These are phyloP conservation scores for Pleurotus salmoneostramineus DNA, from an alignment of 768 basidiomycete genomes.

Conservation along the genomic window DNA sequence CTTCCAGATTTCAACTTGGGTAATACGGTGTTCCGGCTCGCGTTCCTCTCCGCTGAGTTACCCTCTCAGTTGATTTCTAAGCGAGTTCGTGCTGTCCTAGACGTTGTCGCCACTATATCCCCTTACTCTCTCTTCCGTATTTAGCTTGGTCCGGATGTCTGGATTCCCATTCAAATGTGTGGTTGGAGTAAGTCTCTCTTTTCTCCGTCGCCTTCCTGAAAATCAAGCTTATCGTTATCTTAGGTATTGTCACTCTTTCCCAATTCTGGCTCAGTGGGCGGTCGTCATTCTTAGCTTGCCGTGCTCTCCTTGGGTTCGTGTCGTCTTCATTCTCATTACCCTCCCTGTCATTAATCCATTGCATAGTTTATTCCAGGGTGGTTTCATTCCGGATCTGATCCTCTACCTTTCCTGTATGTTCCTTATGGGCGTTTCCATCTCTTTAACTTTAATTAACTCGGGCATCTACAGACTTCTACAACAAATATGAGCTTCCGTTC, in stretches of 20 bases:
- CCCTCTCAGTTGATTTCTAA: conserved; percentile 65
- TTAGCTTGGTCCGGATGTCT: conserved; percentile 58
- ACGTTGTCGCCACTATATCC: neutral
- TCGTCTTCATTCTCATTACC: neutral
- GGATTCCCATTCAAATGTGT: conserved; percentile 55
- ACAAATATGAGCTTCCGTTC: conserved; percentile 52
- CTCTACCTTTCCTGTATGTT: conserved; percentile 58
- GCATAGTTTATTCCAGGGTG: conserved; percentile 39
- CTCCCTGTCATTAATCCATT: neutral
- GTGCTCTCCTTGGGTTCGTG: conserved; percentile 42
- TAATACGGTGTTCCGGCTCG: conserved; percentile 47
- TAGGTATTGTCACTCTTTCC: conserved; percentile 34
- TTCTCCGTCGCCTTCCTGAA: neutral
- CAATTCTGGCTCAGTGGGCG: conserved; percentile 59
- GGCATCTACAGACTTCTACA: conserved; percentile 64
- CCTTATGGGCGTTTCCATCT: too few species aligned
- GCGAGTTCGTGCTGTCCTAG: conserved; percentile 29
- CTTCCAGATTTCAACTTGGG: conserved; percentile 50
- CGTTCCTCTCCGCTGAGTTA: conserved; percentile 53
- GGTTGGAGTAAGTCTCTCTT: conserved; percentile 1
- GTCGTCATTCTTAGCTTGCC: conserved; percentile 42
- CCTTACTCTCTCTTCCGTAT: neutral
- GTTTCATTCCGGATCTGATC: conserved; percentile 57
- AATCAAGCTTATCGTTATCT: neutral
- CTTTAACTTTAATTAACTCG: too few species aligned